Conservation (phyloP, 306 rosid genomes). For the Fragaria nilgerrensis region DNA sequence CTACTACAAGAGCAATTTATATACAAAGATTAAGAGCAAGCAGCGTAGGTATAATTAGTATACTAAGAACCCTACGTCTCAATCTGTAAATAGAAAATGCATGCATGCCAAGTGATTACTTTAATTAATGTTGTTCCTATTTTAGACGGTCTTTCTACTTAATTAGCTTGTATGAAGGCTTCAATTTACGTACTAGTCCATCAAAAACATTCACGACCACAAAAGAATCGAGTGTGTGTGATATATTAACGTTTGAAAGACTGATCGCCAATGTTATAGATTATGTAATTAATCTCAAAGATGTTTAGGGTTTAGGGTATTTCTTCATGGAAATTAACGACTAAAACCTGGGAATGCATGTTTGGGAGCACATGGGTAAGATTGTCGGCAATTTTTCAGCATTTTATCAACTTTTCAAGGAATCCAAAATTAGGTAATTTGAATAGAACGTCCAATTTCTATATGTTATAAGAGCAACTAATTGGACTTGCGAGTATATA, state of each 20-base stretch:
- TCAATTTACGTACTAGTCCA: not conserved
- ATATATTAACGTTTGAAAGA: not conserved
- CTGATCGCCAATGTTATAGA: not conserved
- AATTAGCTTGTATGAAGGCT: not conserved
- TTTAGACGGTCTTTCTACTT: not conserved
- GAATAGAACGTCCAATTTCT: not conserved
- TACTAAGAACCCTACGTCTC: conserved; percentile 9
- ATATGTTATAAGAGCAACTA: not conserved
- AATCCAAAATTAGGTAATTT: too few relatives aligned
- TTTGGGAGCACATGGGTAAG: not conserved
- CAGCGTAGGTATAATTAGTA: not conserved
- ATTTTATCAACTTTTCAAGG: not conserved
- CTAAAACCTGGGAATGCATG: too few relatives aligned
- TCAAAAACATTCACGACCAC: not conserved
- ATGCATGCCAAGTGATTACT: not conserved
- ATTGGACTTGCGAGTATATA: not conserved
- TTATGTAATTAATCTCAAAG: too few relatives aligned
- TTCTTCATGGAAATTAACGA: too few relatives aligned
- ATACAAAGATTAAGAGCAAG: not conserved
- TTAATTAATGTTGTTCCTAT: not conserved
- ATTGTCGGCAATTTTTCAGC: not conserved
- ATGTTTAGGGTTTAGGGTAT: too few relatives aligned
- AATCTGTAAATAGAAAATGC: not conserved
- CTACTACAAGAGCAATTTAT: not conserved
- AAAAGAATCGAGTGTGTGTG: not conserved